Evolutionary conservation across 805 yeast species (phyloP).

Genomic region (Metschnikowia matae): DNA sequence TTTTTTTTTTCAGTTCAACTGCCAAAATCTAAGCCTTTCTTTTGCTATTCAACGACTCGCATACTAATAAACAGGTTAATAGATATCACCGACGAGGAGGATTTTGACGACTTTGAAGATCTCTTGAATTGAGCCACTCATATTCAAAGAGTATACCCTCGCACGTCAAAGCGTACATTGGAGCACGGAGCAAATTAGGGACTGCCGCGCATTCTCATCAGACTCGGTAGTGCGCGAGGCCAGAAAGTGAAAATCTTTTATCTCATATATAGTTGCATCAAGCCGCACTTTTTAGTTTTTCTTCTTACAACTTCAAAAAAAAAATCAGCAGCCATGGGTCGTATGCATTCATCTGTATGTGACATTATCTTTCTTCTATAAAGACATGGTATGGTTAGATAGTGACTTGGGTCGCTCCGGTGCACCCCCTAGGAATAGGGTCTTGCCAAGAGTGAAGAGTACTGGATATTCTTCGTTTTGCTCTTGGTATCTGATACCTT

Average conservation of each 20-base stretch:
- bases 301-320: conserved; percentile 20
- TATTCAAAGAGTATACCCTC: background rate
- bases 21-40: too few species aligned
- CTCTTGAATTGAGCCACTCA: conserved; percentile 12
- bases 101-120: conserved; percentile 54
- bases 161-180: background rate
- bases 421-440: conserved; percentile 22
- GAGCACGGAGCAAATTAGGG: conserved; percentile 4
- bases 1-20: too few species aligned
- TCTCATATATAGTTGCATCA: conserved; percentile 11
- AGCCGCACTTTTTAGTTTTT: conserved; percentile 1
- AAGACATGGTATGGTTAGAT: conserved; percentile 22
- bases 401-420: conserved; percentile 23
- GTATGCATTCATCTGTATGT: conserved; percentile 98
- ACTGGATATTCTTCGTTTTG: conserved; percentile 12
- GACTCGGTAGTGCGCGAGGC: conserved; percentile 6
- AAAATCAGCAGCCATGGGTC: conserved; percentile 86
- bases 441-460: conserved; percentile 28
- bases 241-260: conserved; percentile 19
- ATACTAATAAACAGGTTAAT: conserved; percentile 42
- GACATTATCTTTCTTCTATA: conserved; percentile 16
- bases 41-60: background rate
- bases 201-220: background rate
- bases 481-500: conserved; percentile 25
- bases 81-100: conserved; percentile 65